Base-by-base conservation (phyloP, 768 basidiomycete species). In the Suillus hirtellus region DNA sequence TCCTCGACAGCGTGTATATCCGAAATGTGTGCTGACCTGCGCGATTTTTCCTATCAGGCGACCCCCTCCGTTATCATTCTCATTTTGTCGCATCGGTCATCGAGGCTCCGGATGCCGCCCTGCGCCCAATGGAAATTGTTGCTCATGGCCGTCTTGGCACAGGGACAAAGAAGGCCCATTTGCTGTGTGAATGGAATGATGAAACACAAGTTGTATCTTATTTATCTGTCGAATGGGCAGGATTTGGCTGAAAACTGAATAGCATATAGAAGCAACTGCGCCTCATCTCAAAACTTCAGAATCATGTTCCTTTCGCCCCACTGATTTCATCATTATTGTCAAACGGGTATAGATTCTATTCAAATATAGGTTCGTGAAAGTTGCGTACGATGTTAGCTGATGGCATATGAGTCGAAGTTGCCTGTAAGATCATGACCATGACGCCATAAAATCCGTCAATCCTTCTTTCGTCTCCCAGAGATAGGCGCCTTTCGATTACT, bases 131-230 rank as follows among this genome's bases (percentile, higher is more conserved):
- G 87, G 95, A 99, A 74, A 85, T 99, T 53, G 92, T 99, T 27
- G 96, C 96, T 0, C 95, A 95, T 72, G 97, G 97, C 19, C 84
- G 97, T 40, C 77, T 99, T 40, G 97, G 96, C 1, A 99, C 97
- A 4, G 97, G 92, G 12, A 98, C 97, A 10, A 99, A 98, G 76
- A 99, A 99, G 76, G 87, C 94, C 0, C 96, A 98, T 73, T 77
- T 99, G 37, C 77, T 99, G 3, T 97, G 95, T 69, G 86, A 89
- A 38, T 97, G 92, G 90, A 88, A 96, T 69, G 89, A 92, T 42
- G 81, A 80, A 58, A 85, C 79, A 69, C 80, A 83, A 47, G 76
- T 81, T 65, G 92, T 86, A 2, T 84, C 87, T 0, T 93, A 92
- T 77, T 81, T 90, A 61, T 90, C 90, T 55, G 84, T 96, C 63